Evolutionary conservation across 306 rosid species (phyloP).

Genomic region (Inga oerstediana): DNA sequence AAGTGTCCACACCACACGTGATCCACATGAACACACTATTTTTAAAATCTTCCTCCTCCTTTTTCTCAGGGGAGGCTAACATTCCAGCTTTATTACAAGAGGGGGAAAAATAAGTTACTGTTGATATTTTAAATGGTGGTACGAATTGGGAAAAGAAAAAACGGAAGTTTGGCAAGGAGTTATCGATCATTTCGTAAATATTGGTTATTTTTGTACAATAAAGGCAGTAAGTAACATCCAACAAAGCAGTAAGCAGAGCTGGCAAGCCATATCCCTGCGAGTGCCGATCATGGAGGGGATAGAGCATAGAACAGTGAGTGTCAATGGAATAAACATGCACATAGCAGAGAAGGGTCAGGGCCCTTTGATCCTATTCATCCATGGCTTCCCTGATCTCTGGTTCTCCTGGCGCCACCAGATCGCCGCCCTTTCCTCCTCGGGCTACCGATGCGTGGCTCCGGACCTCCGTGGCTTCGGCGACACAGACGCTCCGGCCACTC

Average conservation of each 20-base stretch:
- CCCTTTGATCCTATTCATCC: conserved; percentile 70
- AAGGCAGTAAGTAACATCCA: background rate
- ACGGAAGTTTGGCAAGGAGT: background rate
- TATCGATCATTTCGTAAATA: background rate
- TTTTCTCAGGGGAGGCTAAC: too few relatives aligned
- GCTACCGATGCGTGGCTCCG: conserved; percentile 73
- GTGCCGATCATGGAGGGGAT: conserved; percentile 44
- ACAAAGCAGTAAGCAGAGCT: background rate
- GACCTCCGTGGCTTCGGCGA: conserved; percentile 85
- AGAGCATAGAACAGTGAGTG: conserved; percentile 50
- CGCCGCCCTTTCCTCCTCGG: conserved; percentile 56
- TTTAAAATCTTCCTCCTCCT: too few relatives aligned
- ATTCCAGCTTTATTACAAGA: too few relatives aligned
- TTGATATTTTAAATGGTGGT: too few relatives aligned
- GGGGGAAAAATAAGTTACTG: too few relatives aligned
- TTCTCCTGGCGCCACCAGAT: conserved; percentile 90
- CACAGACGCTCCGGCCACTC: conserved; percentile 46
- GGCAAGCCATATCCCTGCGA: background rate
- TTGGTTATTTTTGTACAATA: background rate
- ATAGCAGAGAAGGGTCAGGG: conserved; percentile 77
- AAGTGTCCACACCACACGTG: too few relatives aligned
- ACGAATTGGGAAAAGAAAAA: background rate
- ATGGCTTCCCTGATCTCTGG: conserved; percentile 90
- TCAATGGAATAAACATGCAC: conserved; percentile 82
- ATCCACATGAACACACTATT: too few relatives aligned